Percentiles rank a stretch among this genome's conserved stretches.
These are phyloP conservation scores for Solanum microdontum DNA, from an alignment of 257 asterid genomes.

Conservation along the genomic window DNA sequence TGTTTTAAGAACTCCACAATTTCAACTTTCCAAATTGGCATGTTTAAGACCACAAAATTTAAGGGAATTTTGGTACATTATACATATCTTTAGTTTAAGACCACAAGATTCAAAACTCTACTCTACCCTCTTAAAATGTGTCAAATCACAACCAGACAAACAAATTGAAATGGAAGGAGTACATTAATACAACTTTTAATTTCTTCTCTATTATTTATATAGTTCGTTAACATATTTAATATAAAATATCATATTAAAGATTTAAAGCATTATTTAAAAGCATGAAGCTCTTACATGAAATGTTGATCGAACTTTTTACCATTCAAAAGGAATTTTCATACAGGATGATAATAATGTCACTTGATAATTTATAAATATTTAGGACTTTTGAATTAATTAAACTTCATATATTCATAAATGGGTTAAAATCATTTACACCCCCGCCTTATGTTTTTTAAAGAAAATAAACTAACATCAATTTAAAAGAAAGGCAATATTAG, in stretches of 20 bases:
- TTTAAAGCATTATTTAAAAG: background rate
- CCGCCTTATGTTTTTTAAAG: background rate
- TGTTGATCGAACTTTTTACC: background rate
- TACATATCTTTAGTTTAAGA: background rate
- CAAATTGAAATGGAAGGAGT: background rate
- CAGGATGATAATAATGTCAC: background rate
- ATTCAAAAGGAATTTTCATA: background rate
- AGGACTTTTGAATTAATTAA: background rate
- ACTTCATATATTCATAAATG: background rate
- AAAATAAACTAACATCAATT: background rate
- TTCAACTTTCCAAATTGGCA: background rate
- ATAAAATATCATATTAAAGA: background rate
- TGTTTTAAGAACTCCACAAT: background rate
- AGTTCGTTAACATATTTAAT: background rate
- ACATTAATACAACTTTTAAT: background rate
- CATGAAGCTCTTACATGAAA: background rate
- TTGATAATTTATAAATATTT: background rate
- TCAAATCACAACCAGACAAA: background rate
- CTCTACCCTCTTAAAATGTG: background rate
- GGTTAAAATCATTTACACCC: background rate
- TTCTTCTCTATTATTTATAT: background rate
- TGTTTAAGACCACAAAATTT: background rate
- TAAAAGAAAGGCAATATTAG: background rate
- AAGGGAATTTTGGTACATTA: background rate
- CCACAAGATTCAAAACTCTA: background rate